Base-by-base conservation (phyloP, 108 stramenopile species). In the Conticribra guillardii region DNA sequence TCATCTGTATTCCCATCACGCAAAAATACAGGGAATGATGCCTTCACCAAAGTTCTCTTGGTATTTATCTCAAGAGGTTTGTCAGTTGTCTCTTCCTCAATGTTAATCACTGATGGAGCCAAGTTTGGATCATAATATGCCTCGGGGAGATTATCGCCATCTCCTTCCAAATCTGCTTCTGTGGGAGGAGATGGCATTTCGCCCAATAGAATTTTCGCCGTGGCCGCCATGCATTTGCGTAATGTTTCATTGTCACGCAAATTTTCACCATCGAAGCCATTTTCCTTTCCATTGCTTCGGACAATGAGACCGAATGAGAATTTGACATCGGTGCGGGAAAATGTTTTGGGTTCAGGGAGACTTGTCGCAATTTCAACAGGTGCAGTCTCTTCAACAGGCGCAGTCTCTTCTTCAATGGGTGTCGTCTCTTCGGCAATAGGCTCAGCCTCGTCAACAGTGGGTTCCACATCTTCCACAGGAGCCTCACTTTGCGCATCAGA, bases 301-400 rank as follows among this genome's bases (percentile, higher is more conserved):
- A 79, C 79, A 4, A 79, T 71, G 30, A 79, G 79, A 14, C 79
- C 79, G 23, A 79, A 79, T 48, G 71, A 72, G 60, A 79, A 79
- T 58, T 79, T 79, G 29, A 79, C 70, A 34, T 79, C 79, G n/a
- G 56, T 46, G 31, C 79, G 64, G 22, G 71, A 49, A 64, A 72
- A 79, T 21, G 79, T 72, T 1, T 37, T 29, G 29, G 79, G 59
- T 41, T 56, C 30, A 30, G 31, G 59, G 58, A 8, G 50, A 28
- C 34, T 15, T 1, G 60, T 61, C 33, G 60, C 50, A 24, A 21
- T 27, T 33, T 47, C 60, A 8, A 4, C 9, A 9, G 34, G 44
- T 24, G 37, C 59, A 21, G n/a, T 18, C 34, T 31, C 27, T 19
- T 28, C 47, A 27, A 27, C 49, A 19, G 15, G 18, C 21, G 47